Base-by-base conservation (phyloP, 148 eudicot genomes). In the Arbutus unedo region DNA sequence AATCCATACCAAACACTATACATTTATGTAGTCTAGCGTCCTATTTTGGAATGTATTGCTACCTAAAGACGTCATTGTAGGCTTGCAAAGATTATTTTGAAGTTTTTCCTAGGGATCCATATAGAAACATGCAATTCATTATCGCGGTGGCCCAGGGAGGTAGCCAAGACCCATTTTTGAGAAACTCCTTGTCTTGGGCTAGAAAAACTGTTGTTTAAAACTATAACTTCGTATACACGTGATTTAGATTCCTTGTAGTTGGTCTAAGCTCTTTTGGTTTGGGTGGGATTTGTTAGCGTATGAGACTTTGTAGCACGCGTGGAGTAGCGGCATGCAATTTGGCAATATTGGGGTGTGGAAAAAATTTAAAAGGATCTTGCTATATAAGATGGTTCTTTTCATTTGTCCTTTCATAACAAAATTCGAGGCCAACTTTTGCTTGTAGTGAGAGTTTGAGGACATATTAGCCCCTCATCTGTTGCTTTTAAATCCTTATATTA, bases 121-220 rank as follows among this genome's bases (percentile, higher is more conserved):
- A 15, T 44, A 10, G 44, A n/a, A 25, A 47, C 44, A 77, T 23
- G 11, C 14, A 44, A 31, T 31, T 48, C 54, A 2, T 45, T 23
- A 45, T 62, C 13, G 71, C 71, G 7, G 47, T 25, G n/a, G 81
- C 31, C 44, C 71, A 66, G 6, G 11, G 81, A 78, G 56, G 72
- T 38, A 62, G 31, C 71, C 43, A 7, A 7, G 38, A 79, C 44
- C 38, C 43, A 23, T 60, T 79, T 64, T 79, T 15, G 41, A 59
- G n/a, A 8, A 60, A 48, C n/a, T 41, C 5, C 41, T 66, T 59
- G 25, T 66, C 71, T 66, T 7, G 3, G 43, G 18, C 43, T 10
- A 10, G 6, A 66, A 31, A 31, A 57, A 66, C 4, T 8, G 5
- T 66, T 25, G 43, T 64, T 64, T 79, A 47, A 14, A 79, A 44